These are phyloP conservation scores for Smittium mucronatum DNA, from an alignment of 371 early-diverging fungal species.

Conservation along the genomic window DNA sequence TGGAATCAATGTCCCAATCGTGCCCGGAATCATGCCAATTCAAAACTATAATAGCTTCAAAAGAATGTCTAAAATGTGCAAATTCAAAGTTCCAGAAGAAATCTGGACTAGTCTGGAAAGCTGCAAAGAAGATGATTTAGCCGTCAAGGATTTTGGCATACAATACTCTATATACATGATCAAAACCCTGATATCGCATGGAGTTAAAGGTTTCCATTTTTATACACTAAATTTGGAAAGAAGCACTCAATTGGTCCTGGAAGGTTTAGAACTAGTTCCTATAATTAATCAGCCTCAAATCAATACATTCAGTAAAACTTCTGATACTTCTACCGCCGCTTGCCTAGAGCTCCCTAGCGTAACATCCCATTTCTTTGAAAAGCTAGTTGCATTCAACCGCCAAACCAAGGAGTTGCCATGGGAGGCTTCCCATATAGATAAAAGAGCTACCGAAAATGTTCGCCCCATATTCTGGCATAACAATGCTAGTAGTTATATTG, in stretches of 20 bases:
- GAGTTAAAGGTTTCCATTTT: conserved; percentile 61
- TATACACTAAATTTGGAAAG: conserved; percentile 87
- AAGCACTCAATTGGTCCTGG: conserved; percentile 68
- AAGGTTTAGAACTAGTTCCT: conserved; percentile 63
- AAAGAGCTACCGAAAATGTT: conserved; percentile 84
- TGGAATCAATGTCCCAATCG: conserved; percentile 74
- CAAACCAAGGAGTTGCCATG: conserved; percentile 69
- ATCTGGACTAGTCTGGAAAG: conserved; percentile 74
- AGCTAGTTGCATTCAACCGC: neutral
- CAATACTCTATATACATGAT: conserved; percentile 72
- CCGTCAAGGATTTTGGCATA: conserved; percentile 87
- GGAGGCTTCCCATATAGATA: conserved; percentile 70
- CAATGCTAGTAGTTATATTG: conserved; percentile 78
- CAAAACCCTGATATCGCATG: conserved; percentile 46
- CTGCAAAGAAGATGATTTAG: conserved; percentile 92
- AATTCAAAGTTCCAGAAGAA: conserved; percentile 70
- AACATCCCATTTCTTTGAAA: neutral
- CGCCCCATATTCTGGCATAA: conserved; percentile 97
- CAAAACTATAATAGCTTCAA: conserved; percentile 77
- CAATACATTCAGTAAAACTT: neutral
- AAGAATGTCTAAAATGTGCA: conserved; percentile 71
- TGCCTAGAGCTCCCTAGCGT: neutral
- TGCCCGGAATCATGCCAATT: conserved; percentile 93
- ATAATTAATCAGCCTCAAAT: conserved; percentile 15
- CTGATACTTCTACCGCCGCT: neutral